Evolutionary conservation across 495 filamentous ascomycete species (phyloP), one percentile per base, ranked within the genome.

Genomic region (Evernia prunastri): DNA sequence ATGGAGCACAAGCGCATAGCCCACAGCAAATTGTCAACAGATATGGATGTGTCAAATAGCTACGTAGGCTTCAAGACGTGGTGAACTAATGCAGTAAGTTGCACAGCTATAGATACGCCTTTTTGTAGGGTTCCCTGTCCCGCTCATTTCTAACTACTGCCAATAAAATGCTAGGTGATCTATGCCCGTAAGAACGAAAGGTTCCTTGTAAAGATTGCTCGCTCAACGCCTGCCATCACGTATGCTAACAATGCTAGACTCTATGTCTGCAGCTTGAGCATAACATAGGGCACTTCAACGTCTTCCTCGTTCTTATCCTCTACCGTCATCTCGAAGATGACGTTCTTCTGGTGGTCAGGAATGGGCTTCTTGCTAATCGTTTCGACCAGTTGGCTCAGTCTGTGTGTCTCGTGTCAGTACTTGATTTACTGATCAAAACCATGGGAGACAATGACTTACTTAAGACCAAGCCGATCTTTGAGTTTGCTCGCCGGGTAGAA

Each of bases 241-340:
- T 42, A 29, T 64, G 56, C 56, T 27, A 59, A 29, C 27, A 56
- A 37, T 27, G 35, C 45, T n/a, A 7, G 3, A 61, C 13, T 60
- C 13, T 60, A 80, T 73, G 81, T 78, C 58, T 69, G 69, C 70
- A 87, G 74, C 80, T 87, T 91, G 68, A 96, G 84, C 88, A 93
- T 96, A 71, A 97, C 90, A 74, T 96, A 97, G 11, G 95, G 95
- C 67, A 97, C 87, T 77, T 99, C 95, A 8, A 97, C 92, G 76
- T 99, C 95, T 78, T 97, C 90, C 61, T 88, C 94, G 3, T 84
- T 88, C 71, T 84, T 77, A 70, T 97, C 95, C 73, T 99, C 95
- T 9, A 88, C 90, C 15, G 91, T 94, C 68, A 97, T 87, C 80
- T 97, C 95, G 73, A 97, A 93, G 67, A 99, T 96, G 59, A 97